Evolutionary conservation across 2,329 filamentous ascomycete genomes (phyloP), one percentile per base, ranked within the genome.

Genomic region (Colletotrichum sp.): DNA sequence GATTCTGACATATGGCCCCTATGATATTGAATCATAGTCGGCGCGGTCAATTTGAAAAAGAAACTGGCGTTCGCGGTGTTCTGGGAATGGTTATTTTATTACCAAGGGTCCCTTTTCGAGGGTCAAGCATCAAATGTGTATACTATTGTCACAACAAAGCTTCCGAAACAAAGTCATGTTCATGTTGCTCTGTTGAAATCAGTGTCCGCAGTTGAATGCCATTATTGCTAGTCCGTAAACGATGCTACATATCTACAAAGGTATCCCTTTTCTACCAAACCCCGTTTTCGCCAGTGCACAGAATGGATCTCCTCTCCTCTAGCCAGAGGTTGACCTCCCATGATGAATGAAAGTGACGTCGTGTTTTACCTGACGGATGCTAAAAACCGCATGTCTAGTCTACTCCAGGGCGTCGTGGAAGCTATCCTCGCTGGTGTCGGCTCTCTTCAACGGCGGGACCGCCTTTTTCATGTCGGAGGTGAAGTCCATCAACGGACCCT

Each of bases 401-500:
- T 75, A 84, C 68, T 81, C 81, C 39, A 82, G 78, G 12, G 85
- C 85, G 67, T 87, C 85, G 67, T 85, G 84, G 77, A 88, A 87
- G 16, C 82, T 80, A 60, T 87, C 83, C 36, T 82, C 83, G 28
- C 79, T 79, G 4, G 83, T 85, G 68, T 85, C 83, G 2, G 82
- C 77, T 65, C 82, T 81, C 80, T 83, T 84, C 64, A 84, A 71
- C 13, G 72, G 72, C 7, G 78, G 76, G 7, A 78, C 72, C 61
- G 39, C 68, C 61, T 87, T 89, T 81, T 89, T 89, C 81, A 92
- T 59, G 73, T 92, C 91, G 13, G 87, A 80, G 18, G 88, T 84
- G 74, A 93, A 92, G 80, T 93, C 89, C 39, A 92, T 86, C 64
- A 92, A 82, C 2, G 90, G 88, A 0, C 90, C 89, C 1, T 87